Base-by-base conservation (phyloP, 2,329 filamentous ascomycete genomes). In the Aspergillus aculeatinus region DNA sequence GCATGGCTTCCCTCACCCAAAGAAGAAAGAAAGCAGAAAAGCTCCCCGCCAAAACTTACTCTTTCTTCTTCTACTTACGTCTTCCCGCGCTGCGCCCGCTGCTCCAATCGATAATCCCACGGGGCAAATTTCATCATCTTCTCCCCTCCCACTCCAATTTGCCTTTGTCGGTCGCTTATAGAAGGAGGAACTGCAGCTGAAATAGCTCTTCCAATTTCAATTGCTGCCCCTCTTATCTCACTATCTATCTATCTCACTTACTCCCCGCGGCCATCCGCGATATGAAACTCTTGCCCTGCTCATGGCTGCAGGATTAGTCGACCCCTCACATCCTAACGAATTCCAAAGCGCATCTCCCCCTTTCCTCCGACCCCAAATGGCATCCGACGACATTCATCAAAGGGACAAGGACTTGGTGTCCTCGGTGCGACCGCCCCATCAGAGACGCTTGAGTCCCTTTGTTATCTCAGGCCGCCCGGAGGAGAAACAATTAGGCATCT, bases 301-400 rank as follows among this genome's bases (percentile, higher is more conserved):
- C 69, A 77, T 78, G 76, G 74, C 76, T 68, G 74, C 74, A 60
- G 74, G 71, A 72, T 73, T 69, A 64, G 67, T 77, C 68, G 67
- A 76, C 60, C 71, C 69, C 63, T 70, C 72, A 62, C 59, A 68
- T 61, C 68, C 70, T 70, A 67, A 67, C 63, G 67, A 72, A 62
- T 61, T 66, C 47, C 67, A 68, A 59, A 65, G 60, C 42, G 67
- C 62, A 42, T 67, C 66, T 52, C 49, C 62, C 23, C 55, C 65
- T 42, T 58, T 57, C 23, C 68, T 58, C 53, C 59, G 25, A 51
- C 57, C 56, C 48, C 60, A 63, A 49, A 60, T 64, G 61, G 62
- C 51, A 23, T 42, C 66, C 50, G 61, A 68, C 49, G 64, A 71
- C 60, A 56, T 68, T 44, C 69, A 69, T 35, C 67, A 72, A 33